Evolutionary conservation across 495 filamentous ascomycete genomes (phyloP), one percentile per base, ranked within the genome.

Genomic region (Chaetomium fimeti): DNA sequence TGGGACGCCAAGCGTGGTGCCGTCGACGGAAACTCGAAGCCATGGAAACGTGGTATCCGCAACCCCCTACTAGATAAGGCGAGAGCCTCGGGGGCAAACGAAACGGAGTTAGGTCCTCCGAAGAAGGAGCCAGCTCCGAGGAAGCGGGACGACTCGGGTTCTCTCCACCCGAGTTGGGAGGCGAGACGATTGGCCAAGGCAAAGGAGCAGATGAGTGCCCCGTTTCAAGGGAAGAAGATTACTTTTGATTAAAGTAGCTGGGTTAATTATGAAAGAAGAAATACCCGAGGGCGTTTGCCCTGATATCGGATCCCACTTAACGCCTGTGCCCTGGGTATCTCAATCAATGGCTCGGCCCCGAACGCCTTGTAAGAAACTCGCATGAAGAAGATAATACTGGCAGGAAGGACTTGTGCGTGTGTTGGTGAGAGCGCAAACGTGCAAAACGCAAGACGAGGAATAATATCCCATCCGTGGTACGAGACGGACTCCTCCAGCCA

Each of bases 161-260:
- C 87, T 8, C 73, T 98, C 69, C 94, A 98, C 85, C 94, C 94
- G 12, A 93, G 89, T 59, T 98, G 94, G 94, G 89, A 91, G 76
- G 94, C 94, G 8, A 90, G 88, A 49, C 89, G 87, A 80, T 88
- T 88, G 77, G 88, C 87, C 18, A 97, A 98, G 76, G 91, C 92
- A 76, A 81, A 74, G 68, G 84, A 83, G 67, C 75, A 81, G 67
- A 56, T 67, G 32, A 80, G 76, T 25, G 84, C 85, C 43, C 78
- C 83, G 11, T 96, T 94, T 68, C 75, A 88, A 72, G 95, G 94
- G 49, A 94, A 88, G 83, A 98, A 97, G 81, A 86, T 96, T 57
- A 84, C 85, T 0, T 98, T 98, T 79, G 91, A 96, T 76, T 97
- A 72, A 62, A 43, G 27, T 27, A 51, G 32, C 0, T 22, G 13